Conservation (phyloP, 2,329 filamentous ascomycete species). For the Hypoxylon rubiginosum region DNA sequence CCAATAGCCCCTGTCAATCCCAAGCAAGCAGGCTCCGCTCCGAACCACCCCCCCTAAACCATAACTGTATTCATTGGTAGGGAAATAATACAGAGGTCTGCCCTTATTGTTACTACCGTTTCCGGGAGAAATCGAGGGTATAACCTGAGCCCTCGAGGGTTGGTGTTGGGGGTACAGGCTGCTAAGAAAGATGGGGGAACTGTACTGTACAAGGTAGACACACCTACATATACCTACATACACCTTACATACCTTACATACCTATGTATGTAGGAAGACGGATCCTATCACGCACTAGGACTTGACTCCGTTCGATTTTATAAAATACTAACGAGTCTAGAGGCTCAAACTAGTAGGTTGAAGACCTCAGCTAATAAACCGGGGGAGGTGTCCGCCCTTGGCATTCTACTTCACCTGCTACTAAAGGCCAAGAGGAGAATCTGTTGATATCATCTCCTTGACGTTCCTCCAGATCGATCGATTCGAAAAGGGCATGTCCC, state of each 20-base stretch:
- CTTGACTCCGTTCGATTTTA: conserved; percentile 4
- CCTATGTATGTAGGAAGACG: neutral
- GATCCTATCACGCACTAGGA: conserved; percentile 6
- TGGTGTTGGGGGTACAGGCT: conserved; percentile 12
- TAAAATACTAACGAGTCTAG: conserved; percentile 4
- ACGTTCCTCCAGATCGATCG: neutral
- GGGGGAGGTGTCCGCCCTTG: conserved; percentile 13
- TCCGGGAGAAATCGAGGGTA: conserved; percentile 26
- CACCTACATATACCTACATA: neutral
- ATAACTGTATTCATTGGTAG: conserved; percentile 30
- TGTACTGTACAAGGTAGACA: neutral
- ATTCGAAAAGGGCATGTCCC: neutral
- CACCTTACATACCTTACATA: conserved; percentile 2
- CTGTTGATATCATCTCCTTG: neutral
- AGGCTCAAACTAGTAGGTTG: neutral
- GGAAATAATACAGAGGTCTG: conserved; percentile 1
- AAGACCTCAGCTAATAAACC: neutral
- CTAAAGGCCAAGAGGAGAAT: conserved; percentile 9
- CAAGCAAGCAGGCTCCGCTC: conserved; percentile 39
- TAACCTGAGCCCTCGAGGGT: conserved; percentile 6
- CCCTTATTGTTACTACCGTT: conserved; percentile 24
- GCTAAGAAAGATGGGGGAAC: conserved; percentile 16
- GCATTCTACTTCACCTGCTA: conserved; percentile 10
- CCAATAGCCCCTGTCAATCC: conserved; percentile 42
- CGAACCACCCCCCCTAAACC: conserved; percentile 26